Base-by-base conservation (phyloP, 768 basidiomycete genomes). In the Pisolithus marmoratus region DNA sequence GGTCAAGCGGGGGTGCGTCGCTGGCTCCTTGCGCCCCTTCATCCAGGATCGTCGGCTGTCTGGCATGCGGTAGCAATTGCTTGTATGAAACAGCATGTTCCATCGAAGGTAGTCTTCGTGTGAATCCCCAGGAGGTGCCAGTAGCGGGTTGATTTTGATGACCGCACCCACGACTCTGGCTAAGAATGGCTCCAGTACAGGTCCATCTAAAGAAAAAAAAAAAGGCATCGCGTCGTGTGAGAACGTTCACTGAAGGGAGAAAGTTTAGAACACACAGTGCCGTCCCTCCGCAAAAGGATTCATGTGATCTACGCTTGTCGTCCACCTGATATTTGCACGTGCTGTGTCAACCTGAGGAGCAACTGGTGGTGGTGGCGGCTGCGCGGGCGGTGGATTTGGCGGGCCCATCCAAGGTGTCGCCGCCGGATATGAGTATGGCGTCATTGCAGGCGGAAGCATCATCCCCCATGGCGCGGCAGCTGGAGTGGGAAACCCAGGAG, bases 81-180 rank as follows among this genome's bases (percentile, higher is more conserved):
- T 77, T 6, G 84, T 77, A 6, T 72, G 70, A 63, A 82, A 87
- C 38, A 85, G 74, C 82, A 90, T 85, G 67, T 86, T 85, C 85
- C 87, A 89, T 44, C 77, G 79, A 41, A 90, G 69, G 61, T 79
- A 78, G 5, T 76, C 74, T 1, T 78, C 74, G 5, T 68, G 58
- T 4, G 64, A 63, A 8, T 73, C 72, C 0, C 75, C 65, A 54
- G 65, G 70, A 19, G 83, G 81, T 0, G 67, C 60, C 15, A 89
- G 70, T 23, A 88, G 72, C 0, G 87, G 85, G 60, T 90, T 89
- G 31, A 90, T 51, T 43, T 67, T 64, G 5, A 83, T 56, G 6
- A 57, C 54, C 1, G 80, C 81, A 0, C 69, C 58, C 9, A 87
- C 76, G 23, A 79, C 67, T 46, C 72, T 73, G 17, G 75, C 64